Percentiles rank a stretch among this genome's conserved stretches.
phyloP scores from a whole-genome alignment of 2,329 filamentous ascomycete genomes.

The Aspergillus puulaauensis region DNA sequence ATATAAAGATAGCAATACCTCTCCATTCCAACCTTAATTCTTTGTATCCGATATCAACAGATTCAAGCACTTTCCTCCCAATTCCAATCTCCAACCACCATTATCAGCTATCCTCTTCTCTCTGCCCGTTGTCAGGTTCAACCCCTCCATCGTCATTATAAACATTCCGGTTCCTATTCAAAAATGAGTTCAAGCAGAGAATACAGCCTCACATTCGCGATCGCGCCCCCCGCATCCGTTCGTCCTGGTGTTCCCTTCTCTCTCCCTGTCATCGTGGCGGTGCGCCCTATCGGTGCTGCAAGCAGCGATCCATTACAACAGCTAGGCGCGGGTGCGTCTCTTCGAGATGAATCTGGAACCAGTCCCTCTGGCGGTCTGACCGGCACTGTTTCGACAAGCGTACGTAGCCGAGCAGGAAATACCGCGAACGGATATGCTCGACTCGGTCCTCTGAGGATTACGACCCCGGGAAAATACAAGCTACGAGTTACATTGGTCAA shows the following conservation, averaged over 20 bases:
- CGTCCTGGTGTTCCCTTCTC: conserved; percentile 29
- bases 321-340: conserved; percentile 27
- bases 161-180: neutral
- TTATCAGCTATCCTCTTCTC: neutral
- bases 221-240: conserved; percentile 26
- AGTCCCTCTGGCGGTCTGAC: conserved; percentile 21
- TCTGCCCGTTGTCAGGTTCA: neutral
- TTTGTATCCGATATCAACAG: neutral
- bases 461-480: conserved; percentile 29
- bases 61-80: neutral
- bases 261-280: conserved; percentile 31
- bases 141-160: neutral
- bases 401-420: conserved; percentile 31
- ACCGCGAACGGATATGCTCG: conserved; percentile 31
- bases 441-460: conserved; percentile 28
- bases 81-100: neutral
- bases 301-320: conserved; percentile 23
- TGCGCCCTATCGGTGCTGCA: conserved; percentile 28
- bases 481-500: conserved; percentile 33
- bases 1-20: neutral
- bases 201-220: conserved; percentile 31
- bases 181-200: conserved; percentile 22
- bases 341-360: conserved; percentile 28
- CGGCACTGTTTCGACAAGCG: conserved; percentile 31
- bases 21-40: neutral